Evolutionary conservation across 768 basidiomycete species (phyloP), one percentile per base, ranked within the genome.

Genomic region (Candolleomyces efflorescens): DNA sequence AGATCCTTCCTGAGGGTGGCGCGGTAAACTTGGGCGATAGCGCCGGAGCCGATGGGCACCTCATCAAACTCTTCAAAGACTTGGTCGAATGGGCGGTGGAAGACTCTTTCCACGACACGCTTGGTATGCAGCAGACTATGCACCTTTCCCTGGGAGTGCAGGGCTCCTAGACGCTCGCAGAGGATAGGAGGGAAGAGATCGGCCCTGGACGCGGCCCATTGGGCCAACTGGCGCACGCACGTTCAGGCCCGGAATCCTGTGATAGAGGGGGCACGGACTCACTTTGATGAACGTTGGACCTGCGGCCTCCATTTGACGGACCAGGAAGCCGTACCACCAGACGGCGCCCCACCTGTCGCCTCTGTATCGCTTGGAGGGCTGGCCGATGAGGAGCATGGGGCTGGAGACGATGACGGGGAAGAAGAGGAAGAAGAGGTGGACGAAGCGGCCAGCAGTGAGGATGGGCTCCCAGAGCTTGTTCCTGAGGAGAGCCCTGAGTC

Each of bases 261-360:
- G 27, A n/a, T 55, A 12, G 60, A 39, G 27, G 44, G 22, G 27
- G 32, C 18, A 27, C 48, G 44, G 22, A 41, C 75, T 55, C 65
- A 90, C 93, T 84, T 99, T 99, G 71, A 92, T 92, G 71, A 98
- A 98, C 0, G 95, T 96, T 15, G 97, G 97, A 1, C 97, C 97
- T 9, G 96, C 96, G 5, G 85, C 77, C 72, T 95, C 87, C 97
- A 99, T 98, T 69, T 87, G 88, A 45, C 72, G 75, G 6, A 94
- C 92, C 15, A 99, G 75, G 53, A 92, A 81, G n/a, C 80, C 82
- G 68, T 98, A 98, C 97, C 97, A 99, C 96, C 94, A 97, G 3
- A 94, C 80, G 0, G 93, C 94, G 38, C 94, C 94, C 92, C 92
- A 94, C 64, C 84, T 81, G 61, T 95, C 93, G 15, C 90, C 89